Evolutionary conservation across 129 eudicot genomes (phyloP), one percentile per base, ranked within the genome.

Genomic region (Tanacetum coccineum): DNA sequence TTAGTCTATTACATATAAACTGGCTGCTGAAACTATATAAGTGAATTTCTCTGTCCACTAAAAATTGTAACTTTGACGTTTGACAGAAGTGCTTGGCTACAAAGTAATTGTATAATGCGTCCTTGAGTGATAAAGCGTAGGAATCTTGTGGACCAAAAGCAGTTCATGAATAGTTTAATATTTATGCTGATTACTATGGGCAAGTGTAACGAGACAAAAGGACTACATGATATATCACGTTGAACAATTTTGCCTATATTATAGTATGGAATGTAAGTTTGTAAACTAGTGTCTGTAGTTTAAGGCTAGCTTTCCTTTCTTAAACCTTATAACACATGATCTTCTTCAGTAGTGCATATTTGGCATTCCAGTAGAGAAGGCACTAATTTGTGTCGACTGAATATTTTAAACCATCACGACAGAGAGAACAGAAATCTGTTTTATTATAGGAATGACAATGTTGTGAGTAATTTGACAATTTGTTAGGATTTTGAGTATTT

Each of bases 41-140:
- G 25, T 22, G 25, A 22, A 22, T 22, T 2, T 70, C 18, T 50
- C 13, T 32, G 17, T 14, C 14, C 18, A 10, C 17, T 19, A 49
- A 42, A 61, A 7, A 30, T 12, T 49, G 70, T 26, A 50, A 18
- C 77, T 39, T 59, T 59, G 59, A 59, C 8, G 11, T 48, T 58
- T 44, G 28, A 36, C 20, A 59, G 6, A 48, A 49, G 68, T 19
- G 6, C 32, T 19, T 18, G n/a, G 32, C 30, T 50, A 50, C 26
- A 63, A 62, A 45, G n/a, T 20, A 42, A 48, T 15, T 64, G 47
- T 53, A 63, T 73, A 53, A 13, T 61, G 4, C 48, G 11, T 10
- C 48, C 71, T 51, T 30, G 0, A 30, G 17, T 67, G 46, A 5
- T 28, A 51, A 11, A 67, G 28, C 30, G 12, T n/a, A 50, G 71